phyloP scores from a whole-genome alignment of 345 rosid genomes.

The Carallia pectinifolia region DNA sequence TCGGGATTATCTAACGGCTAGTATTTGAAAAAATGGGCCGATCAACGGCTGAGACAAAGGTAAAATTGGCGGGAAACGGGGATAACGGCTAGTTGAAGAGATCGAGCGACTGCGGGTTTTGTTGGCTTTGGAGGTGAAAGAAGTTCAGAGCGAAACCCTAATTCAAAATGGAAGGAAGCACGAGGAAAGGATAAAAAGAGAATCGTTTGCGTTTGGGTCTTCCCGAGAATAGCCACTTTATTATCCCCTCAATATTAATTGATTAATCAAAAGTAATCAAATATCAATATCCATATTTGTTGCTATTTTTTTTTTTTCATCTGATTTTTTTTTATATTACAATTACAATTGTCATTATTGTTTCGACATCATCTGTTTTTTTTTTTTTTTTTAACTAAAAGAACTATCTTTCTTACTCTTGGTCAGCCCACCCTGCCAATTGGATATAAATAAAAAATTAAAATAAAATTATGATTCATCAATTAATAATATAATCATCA shows the following conservation, averaged over 20 bases:
- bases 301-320: too few relatives aligned
- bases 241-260: not conserved
- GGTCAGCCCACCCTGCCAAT: too few relatives aligned
- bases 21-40: conserved; percentile 29
- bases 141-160: conserved; percentile 48
- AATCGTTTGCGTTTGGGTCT: conserved; percentile 38
- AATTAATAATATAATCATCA: too few relatives aligned
- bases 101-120: conserved; percentile 35
- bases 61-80: conserved; percentile 70
- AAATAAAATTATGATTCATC: too few relatives aligned
- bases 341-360: too few relatives aligned
- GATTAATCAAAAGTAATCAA: not conserved
- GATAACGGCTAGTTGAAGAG: conserved; percentile 46
- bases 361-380: too few relatives aligned
- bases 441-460: too few relatives aligned
- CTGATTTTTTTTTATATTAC: too few relatives aligned
- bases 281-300: too few relatives aligned
- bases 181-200: conserved; percentile 6
- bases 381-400: too few relatives aligned
- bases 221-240: conserved; percentile 28
- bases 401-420: too few relatives aligned
- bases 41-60: conserved; percentile 27
- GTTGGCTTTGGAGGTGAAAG: conserved; percentile 10
- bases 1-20: conserved; percentile 47
- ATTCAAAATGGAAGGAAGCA: conserved; percentile 26